Evolutionary conservation across 805 yeast species (phyloP), one percentile per base, ranked within the genome.

Genomic region (Zygoascus biomembranicola): DNA sequence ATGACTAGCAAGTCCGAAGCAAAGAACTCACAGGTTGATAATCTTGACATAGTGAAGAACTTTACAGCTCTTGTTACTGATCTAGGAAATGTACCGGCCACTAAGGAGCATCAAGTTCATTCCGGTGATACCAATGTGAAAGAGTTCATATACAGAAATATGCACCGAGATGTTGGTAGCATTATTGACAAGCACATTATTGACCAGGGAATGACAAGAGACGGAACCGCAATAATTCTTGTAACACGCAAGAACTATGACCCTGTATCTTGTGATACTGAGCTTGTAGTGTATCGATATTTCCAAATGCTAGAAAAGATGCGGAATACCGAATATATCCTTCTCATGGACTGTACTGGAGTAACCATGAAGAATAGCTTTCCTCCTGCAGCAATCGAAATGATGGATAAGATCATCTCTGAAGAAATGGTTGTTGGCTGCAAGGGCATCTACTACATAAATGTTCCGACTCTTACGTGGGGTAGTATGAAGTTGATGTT

Each of bases 141-240:
- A n/a, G 95, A 88, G 53, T 86, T 86, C 59, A 83, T 89, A 88
- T 77, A 81, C 26, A 82, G 80, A 53, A 77, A 81, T 68, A 73
- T 88, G 0, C 70, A 78, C 47, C 76, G 77, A 55, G 81, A 82
- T 55, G 67, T 76, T 10, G 78, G 77, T 4, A 57, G 64, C n/a
- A 65, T 74, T 5, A 62, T 71, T 20, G 79, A 78, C 14, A 60
- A 68, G 13, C 71, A 75, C 0, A 70, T 83, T 39, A 74, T 86
- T 10, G 81, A 78, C 50, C 88, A 81, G 57, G 80, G 86, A 1
- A 79, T 85, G 14, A 80, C 85, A 39, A 73, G 77, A 41, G 95
- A 87, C 63, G 95, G 95, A 13, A 68, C 80, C 0, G 95, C 94
- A 0, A 75, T 82, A 19, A 70, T 86, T 28, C 80, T 84, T 2